Base-by-base conservation (phyloP, 163 green algal genomes). In the Chloromonas sp. region DNA sequence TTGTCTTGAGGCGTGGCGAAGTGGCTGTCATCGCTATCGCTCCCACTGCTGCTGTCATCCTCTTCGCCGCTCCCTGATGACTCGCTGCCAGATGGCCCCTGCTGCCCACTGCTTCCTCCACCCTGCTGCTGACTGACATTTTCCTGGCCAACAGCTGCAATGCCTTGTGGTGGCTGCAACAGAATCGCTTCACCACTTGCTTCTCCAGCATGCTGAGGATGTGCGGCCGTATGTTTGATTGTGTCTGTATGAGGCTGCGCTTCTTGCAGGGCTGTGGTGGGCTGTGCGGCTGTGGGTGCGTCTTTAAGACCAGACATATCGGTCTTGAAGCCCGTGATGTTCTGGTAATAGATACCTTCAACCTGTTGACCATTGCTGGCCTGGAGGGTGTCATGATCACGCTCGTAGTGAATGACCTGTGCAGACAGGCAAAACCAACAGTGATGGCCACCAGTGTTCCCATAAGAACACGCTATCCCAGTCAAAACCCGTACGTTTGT, bases 311-410 rank as follows among this genome's bases (percentile, higher is more conserved):
- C 81, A 78, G 14, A 2, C n/a, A 61, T 61, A 58, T n/a, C 81
- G 1, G n/a, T 2, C 2, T 36, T 71, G 1, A 84, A 61, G 81
- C 81, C 81, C 11, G 70, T 78, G 0, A 84, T n/a, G 3, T 57
- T 79, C 84, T 97, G 93, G 90, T 97, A 98, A 89, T 98, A 98
- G 83, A 98, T 97, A 74, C 95, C 95, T 89, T 98, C 96, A 57
- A 84, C 62, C 0, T 84, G 58, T 1, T 58, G 78, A 11, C 85
- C 84, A 14, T 85, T 87, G 60, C 70, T 83, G 79, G 84, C 83
- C 60, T 89, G 84, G 58, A 98, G 87, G 2, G 93, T 83, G 3
- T 93, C 91, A 60, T 94, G 89, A 85, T 99, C 96, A 0, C 92
- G 86, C 89, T 99, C 96, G 86, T 95, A 95, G 83, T 98, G 86